Evolutionary conservation across 192 early-diverging fungal species (phyloP), one percentile per base, ranked within the genome.

Genomic region (Obelidium mucronatum): DNA sequence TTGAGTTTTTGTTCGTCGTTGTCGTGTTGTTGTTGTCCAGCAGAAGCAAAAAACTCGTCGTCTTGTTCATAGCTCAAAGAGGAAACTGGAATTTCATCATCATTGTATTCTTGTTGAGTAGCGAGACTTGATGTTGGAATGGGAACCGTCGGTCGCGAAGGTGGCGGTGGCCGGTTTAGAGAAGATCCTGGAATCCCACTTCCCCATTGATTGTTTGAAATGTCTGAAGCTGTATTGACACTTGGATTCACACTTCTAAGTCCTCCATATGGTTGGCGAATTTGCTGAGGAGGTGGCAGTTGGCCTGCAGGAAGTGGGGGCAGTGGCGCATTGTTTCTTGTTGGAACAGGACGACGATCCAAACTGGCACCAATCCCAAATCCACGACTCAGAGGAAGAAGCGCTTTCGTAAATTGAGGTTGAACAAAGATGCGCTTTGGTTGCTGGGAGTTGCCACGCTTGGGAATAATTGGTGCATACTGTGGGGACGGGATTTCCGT

Each of bases 391-490:
- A 40, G 39, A 31, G 40, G 66, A 2, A 31, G 42, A 2, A 33
- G 44, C 24, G 1, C 19, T 17, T 11, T 13, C 11, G 24, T n/a
- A 22, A 5, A n/a, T 13, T 34, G 51, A 11, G 34, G 8, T 58
- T 72, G 53, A 6, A 72, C 33, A 58, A 72, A 72, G 30, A 72
- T 59, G 5, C 54, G 19, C 6, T 34, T n/a, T 8, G 69, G 54
- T 65, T 65, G 31, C 48, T 69, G 67, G n/a, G 24, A 31, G 30
- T 72, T 54, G 30, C 15, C 34, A 28, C 69, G 51, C 26, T n/a
- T 58, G 11, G 69, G 69, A 72, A 72, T 72, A 26, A 72, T 26
- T 5, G 53, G 69, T 28, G 26, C 24, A 11, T 11, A 8, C 33
- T 22, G 24, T 13, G 62, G 8, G 4, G 62, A 4, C 24, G 58